Evolutionary conservation across 179 eudicot species (phyloP), one percentile per base, ranked within the genome.

Genomic region (Beta corolliflora): DNA sequence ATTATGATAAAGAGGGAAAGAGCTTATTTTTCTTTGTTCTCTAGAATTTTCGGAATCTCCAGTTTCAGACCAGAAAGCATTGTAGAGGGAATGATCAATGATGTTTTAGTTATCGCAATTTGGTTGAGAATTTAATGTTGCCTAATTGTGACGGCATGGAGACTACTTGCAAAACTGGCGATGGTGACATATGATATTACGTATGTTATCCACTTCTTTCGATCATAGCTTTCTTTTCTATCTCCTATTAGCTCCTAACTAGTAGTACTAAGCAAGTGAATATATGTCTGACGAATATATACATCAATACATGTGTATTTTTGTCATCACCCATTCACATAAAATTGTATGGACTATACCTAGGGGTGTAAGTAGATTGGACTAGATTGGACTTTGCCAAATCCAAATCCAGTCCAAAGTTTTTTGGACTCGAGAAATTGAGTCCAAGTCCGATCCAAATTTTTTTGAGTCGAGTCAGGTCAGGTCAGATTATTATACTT

Each of bases 101-200:
- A 36, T 3, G 41, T 36, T 36, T 36, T 36, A 36, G 41, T 36
- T 65, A 65, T 29, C 29, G 69, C 7, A 48, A 23, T 65, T 65
- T 29, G 18, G 52, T 68, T 41, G 72, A 68, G 50, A 8, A 68
- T 41, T 19, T 66, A 13, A 3, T 73, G 58, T 7, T 52, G 52
- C 55, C 10, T 14, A 71, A 48, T 29, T 67, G 64, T 29, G 71
- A 75, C 29, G 67, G 74, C 70, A 29, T 48, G 53, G 80, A 67
- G 76, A 68, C 75, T 70, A 68, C 45, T 36, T 55, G 63, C n/a
- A 46, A 48, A 58, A 70, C 11, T 82, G n/a, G 67, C 60, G 86
- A 84, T 77, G 21, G 68, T 76, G 86, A 84, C 83, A 31, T 71
- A 10, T 71, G 78, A 63, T 14, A 53, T 14, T 77, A 48, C 9